Percentiles rank a stretch among this genome's conserved stretches.
These are phyloP conservation scores for Fusarium sp. DNA, from an alignment of 2,329 filamentous ascomycete genomes.

Conservation along the genomic window DNA sequence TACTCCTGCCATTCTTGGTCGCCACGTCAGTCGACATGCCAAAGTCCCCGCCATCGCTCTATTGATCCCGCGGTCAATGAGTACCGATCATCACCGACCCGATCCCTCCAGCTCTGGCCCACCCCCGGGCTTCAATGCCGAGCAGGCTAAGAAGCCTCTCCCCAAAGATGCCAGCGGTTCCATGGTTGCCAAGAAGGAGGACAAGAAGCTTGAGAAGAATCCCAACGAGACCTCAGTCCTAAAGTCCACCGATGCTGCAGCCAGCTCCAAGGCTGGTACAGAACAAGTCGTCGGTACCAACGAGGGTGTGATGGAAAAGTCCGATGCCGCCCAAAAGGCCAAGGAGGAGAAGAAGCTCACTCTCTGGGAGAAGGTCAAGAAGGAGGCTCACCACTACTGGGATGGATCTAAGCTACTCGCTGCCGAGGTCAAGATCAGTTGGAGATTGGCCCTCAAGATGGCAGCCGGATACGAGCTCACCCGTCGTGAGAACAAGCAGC, in stretches of 20 bases:
- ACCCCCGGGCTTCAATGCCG: constrained; percentile 90
- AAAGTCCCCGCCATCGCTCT: constrained; percentile 65
- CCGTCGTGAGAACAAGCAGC: constrained; percentile 90
- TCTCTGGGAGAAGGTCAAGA: constrained; percentile 91
- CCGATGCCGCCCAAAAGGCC: constrained; percentile 64
- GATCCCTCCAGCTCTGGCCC: constrained; percentile 68
- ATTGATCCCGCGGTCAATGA: constrained; percentile 67
- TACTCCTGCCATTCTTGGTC: constrained; percentile 59
- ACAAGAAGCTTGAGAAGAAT: constrained; percentile 47
- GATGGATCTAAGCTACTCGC: constrained; percentile 96
- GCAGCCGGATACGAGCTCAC: constrained; percentile 96
- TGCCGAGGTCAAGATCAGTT: constrained; percentile 93
- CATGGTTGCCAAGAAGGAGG: constrained; percentile 51
- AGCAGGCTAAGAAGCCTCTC: constrained; percentile 87
- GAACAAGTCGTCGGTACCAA: constrained; percentile 61
- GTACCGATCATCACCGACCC: constrained; percentile 68
- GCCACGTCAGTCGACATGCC: constrained; percentile 59
- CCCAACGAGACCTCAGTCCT: constrained; percentile 18
- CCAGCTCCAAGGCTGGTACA: constrained; percentile 52
- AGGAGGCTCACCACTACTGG: constrained; percentile 95
- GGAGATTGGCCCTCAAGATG: constrained; percentile 93
- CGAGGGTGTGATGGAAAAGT: constrained; percentile 69
- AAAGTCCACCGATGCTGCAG: constrained; percentile 43
- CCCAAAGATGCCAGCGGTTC: constrained; percentile 61
- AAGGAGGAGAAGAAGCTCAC: constrained; percentile 89